These are phyloP conservation scores for Taphrina confusa DNA, from an alignment of 1,139 yeast genomes.

Conservation along the genomic window DNA sequence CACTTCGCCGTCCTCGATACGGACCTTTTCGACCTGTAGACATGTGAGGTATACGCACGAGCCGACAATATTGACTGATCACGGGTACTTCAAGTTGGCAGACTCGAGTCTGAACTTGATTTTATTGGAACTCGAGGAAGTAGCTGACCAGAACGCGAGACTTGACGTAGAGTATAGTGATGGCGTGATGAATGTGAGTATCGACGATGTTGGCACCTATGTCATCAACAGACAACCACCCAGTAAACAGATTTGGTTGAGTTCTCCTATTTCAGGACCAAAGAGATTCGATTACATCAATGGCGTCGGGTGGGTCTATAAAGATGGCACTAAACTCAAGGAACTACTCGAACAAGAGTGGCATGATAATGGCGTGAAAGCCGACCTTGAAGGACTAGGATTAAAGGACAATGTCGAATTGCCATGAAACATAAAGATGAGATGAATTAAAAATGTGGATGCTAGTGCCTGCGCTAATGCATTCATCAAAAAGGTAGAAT, in stretches of 20 bases:
- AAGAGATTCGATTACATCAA: slow-evolving; percentile 53
- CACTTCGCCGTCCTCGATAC: neutral
- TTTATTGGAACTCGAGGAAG: slow-evolving; percentile 19
- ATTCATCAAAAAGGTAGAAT: no score
- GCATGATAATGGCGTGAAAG: slow-evolving; percentile 18
- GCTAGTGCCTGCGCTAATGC: slow-evolving; percentile 19
- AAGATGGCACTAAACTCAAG: slow-evolving; percentile 49
- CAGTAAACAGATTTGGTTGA: slow-evolving; percentile 87
- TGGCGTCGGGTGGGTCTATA: slow-evolving; percentile 49
- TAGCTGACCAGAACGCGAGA: slow-evolving; percentile 12
- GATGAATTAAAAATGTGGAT: neutral
- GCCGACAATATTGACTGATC: slow-evolving; percentile 26
- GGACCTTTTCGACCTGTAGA: slow-evolving; percentile 11
- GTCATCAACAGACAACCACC: slow-evolving; percentile 94
- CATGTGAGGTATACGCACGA: slow-evolving; percentile 3
- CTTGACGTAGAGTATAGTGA: slow-evolving; percentile 46
- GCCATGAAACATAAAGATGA: neutral
- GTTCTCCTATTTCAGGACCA: slow-evolving; percentile 93
- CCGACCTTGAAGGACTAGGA: slow-evolving; percentile 23
- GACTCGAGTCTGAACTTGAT: slow-evolving; percentile 22
- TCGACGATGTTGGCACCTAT: slow-evolving; percentile 73
- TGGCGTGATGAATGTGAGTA: slow-evolving; percentile 73
- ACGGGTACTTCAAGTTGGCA: slow-evolving; percentile 27
- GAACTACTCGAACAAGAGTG: slow-evolving; percentile 46
- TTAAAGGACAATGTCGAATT: slow-evolving; percentile 1